phyloP scores from a whole-genome alignment of 1,284 basidiomycete genomes.

The Pisolithus thermaeus region DNA sequence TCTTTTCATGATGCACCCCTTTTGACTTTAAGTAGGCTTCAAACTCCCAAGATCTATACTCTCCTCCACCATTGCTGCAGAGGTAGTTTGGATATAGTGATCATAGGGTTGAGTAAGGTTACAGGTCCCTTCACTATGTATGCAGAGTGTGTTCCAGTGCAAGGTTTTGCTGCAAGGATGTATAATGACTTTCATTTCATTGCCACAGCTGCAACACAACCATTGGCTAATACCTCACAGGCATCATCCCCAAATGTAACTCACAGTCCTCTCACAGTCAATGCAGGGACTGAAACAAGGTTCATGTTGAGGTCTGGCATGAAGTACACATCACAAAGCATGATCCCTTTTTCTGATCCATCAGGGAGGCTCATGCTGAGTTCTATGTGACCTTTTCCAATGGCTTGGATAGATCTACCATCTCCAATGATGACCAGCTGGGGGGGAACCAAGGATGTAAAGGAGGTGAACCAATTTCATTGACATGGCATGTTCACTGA shows the following conservation, averaged over 20 bases:
- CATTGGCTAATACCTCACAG: not conserved
- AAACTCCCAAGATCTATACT: too few species aligned
- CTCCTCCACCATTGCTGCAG: too few species aligned
- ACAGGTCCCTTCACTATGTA: not conserved
- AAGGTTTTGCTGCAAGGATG: not conserved
- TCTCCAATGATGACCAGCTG: too few species aligned
- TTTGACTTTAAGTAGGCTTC: too few species aligned
- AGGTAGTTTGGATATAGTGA: not conserved
- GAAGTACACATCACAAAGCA: not conserved
- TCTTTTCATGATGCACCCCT: too few species aligned
- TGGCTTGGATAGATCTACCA: too few species aligned
- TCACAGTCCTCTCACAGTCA: not conserved
- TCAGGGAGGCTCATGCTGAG: too few species aligned
- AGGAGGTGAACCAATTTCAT: too few species aligned
- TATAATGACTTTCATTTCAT: not conserved
- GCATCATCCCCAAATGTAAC: not conserved
- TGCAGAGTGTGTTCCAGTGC: not conserved
- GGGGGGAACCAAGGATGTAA: too few species aligned
- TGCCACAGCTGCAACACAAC: not conserved
- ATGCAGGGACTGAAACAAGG: not conserved
- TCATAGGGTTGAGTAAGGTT: not conserved
- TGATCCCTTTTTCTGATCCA: too few species aligned
- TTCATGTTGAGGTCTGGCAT: not conserved
- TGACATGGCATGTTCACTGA: too few species aligned
- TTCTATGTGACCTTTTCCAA: too few species aligned